Evolutionary conservation across 2,329 filamentous ascomycete species (phyloP).

Genomic region (Talaromyces amestolkiae): DNA sequence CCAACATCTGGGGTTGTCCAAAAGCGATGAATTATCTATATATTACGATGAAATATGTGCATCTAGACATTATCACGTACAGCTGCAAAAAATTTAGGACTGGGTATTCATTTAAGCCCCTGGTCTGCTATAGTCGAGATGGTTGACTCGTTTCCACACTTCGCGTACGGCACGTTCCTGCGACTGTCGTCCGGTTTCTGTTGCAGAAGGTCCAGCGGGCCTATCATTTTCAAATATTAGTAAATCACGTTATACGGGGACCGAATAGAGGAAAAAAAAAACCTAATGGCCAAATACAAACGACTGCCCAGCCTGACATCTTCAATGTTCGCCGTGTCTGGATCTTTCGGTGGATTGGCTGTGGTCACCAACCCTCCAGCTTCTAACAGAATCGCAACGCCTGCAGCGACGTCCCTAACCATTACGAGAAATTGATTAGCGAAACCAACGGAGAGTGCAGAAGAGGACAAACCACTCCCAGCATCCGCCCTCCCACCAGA

Average conservation of each 20-base stretch:
- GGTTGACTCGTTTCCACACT: constrained; percentile 67
- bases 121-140: constrained; percentile 65
- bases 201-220: constrained; percentile 61
- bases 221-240: constrained; percentile 36
- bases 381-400: constrained; percentile 69
- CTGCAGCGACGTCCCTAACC: constrained; percentile 67
- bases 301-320: constrained; percentile 64
- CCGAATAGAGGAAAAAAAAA: constrained; percentile 28
- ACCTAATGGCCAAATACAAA: constrained; percentile 68
- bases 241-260: background rate
- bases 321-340: constrained; percentile 55
- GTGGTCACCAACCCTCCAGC: constrained; percentile 72
- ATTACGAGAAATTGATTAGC: background rate
- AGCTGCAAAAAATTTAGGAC: background rate
- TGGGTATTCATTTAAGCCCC: constrained; percentile 45
- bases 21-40: background rate
- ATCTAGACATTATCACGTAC: background rate
- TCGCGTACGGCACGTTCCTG: constrained; percentile 71
- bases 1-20: background rate
- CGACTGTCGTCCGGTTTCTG: constrained; percentile 62
- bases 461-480: constrained; percentile 65
- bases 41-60: background rate
- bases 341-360: constrained; percentile 65
- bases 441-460: no score
- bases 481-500: constrained; percentile 80